Base-by-base conservation (phyloP, 2,329 filamentous ascomycete species). In the Dryadomyces quercus-mongolicae region DNA sequence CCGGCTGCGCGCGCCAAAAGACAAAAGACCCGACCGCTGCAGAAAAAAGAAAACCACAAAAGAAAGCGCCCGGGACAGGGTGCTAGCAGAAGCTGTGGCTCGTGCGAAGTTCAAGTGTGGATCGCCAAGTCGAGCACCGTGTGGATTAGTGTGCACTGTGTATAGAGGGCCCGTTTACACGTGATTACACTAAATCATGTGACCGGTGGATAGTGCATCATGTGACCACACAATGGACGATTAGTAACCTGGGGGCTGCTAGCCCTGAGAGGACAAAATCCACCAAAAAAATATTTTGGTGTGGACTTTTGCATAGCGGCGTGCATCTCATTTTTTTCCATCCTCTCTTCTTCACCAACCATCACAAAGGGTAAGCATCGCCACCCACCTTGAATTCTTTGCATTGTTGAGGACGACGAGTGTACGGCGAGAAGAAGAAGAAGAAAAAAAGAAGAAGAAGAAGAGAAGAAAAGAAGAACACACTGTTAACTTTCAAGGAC, bases 201-300 rank as follows among this genome's bases (percentile, higher is more conserved):
- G n/a, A n/a, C n/a, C n/a, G n/a, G 25, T 31, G 25, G 4, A 31
- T 31, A 8, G 25, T n/a, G n/a, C n/a, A 31, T 31, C 48, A 50
- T 36, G 48, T 50, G 48, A 40, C 20, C 22, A 21, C 8, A 47
- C 34, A 42, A n/a, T n/a, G n/a, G n/a, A n/a, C 3, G 20, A 15
- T 54, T 52, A 57, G 53, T 54, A 52, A 54, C 18, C 20, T 54
- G 56, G 56, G 51, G 57, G 54, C 51, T 56, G 54, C 15, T 54
- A 60, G 42, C 58, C 58, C 58, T 60, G 55, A 52, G 12, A 6
- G 36, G 43, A 6, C 20, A 40, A 51, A 50, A 38, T 36, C 31
- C 31, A 13, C 15, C 7, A 57, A 58, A 60, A 59, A 58, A 58
- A 54, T 57, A 42, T 49, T 44, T 58, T 57, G 52, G 56, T 59